Percentiles rank a stretch among this genome's conserved stretches.
phyloP scores from a whole-genome alignment of 345 rosid genomes.

The Lenwebbia sp. region DNA sequence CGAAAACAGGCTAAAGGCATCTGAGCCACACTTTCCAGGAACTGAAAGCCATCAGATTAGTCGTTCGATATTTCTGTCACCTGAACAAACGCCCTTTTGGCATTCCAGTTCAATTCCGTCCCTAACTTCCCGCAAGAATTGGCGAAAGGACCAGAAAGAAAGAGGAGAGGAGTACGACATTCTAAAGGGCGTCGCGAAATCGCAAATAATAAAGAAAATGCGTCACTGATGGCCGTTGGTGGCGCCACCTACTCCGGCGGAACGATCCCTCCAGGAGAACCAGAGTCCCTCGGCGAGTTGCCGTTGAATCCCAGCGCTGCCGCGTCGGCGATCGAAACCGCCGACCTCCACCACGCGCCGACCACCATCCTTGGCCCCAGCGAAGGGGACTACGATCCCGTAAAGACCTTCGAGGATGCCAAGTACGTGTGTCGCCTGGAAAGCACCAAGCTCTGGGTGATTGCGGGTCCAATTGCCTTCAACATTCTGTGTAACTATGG shows the following conservation, averaged over 20 bases:
- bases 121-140: not conserved
- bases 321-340: slow-evolving; percentile 1
- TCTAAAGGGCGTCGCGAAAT: not conserved
- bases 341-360: slow-evolving; percentile 62
- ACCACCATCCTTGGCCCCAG: slow-evolving; percentile 19
- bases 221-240: not conserved
- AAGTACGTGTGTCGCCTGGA: slow-evolving; percentile 38
- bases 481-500: slow-evolving; percentile 86
- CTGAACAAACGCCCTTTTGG: not conserved
- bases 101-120: not conserved
- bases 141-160: not conserved
- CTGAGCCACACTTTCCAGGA: not conserved
- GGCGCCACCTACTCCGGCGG: not conserved
- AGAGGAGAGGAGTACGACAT: not conserved
- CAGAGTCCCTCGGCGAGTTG: not conserved
- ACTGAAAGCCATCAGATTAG: not conserved
- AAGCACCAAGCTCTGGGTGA: slow-evolving; percentile 59
- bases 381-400: slow-evolving; percentile 46
- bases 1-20: not conserved
- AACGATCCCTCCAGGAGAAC: not conserved
- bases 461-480: slow-evolving; percentile 88
- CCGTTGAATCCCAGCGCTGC: not conserved
- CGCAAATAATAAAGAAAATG: not conserved
- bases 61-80: not conserved
- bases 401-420: slow-evolving; percentile 32